Conservation (phyloP, 2,329 filamentous ascomycete species). For the Didymella keratinophila region DNA sequence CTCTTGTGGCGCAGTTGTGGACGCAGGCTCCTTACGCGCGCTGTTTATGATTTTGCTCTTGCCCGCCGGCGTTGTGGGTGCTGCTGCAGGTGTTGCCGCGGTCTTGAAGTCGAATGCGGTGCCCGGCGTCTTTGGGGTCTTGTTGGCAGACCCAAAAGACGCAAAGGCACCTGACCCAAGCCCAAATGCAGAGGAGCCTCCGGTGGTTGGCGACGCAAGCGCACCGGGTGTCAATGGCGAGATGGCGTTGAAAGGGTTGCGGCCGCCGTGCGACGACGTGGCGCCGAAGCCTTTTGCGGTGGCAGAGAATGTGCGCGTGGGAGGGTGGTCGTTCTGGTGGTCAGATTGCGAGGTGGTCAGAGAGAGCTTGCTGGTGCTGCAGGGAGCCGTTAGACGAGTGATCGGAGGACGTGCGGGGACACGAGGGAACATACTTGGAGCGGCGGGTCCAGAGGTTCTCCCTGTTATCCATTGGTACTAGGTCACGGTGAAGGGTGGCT, state of each 20-base stretch:
- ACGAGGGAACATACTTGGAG: conserved; percentile 70
- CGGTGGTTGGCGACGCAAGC: conserved; percentile 76
- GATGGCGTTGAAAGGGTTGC: conserved; percentile 80
- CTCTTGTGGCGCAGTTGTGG: conserved; percentile 37
- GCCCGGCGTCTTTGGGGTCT: conserved; percentile 86
- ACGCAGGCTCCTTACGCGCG: conserved; percentile 46
- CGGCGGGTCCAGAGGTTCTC: conserved; percentile 76
- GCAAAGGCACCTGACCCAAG: conserved; percentile 95
- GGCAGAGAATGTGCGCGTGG: conserved; percentile 69
- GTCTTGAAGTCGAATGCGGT: conserved; percentile 80
- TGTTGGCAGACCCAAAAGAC: conserved; percentile 82
- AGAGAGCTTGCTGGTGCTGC: conserved; percentile 87
- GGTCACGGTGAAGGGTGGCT: conserved; percentile 18
- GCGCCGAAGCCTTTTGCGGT: conserved; percentile 79
- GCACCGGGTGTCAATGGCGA: conserved; percentile 71
- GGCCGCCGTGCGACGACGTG: conserved; percentile 75
- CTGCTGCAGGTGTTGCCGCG: conserved; percentile 54
- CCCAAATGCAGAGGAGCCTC: conserved; percentile 88
- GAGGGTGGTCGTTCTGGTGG: conserved; percentile 59
- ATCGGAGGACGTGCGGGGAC: conserved; percentile 26
- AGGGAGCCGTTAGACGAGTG: conserved; percentile 41
- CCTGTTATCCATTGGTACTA: conserved; percentile 51
- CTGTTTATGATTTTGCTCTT: conserved; percentile 56
- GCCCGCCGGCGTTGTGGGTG: conserved; percentile 66
- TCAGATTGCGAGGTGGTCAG: conserved; percentile 75